These are phyloP conservation scores for Xylaria sp. DNA, from an alignment of 2,329 filamentous ascomycete species.

Conservation along the genomic window DNA sequence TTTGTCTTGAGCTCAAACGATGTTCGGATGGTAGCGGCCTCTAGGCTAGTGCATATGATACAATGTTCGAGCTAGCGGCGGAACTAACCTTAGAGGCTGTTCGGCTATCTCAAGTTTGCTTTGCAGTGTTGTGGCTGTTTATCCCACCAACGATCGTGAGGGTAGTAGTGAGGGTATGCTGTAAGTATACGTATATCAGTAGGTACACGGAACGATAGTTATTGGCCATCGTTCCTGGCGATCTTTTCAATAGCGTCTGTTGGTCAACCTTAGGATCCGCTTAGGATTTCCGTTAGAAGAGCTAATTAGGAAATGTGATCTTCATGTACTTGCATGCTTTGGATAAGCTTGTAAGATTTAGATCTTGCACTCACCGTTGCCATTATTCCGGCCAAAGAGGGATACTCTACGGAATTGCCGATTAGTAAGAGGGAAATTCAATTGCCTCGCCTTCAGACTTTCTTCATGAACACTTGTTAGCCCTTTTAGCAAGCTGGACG, in stretches of 20 bases:
- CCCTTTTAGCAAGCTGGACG: constrained; percentile 1
- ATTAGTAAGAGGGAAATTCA: not conserved
- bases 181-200: not conserved
- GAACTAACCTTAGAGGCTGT: not conserved
- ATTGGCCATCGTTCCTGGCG: not conserved
- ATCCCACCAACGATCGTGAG: not conserved
- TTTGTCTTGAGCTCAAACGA: constrained; percentile 3
- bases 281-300: not conserved
- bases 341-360: not conserved
- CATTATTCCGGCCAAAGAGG: not conserved
- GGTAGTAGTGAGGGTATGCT: not conserved
- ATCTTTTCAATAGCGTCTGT: constrained; percentile 8
- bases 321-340: not conserved
- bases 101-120: not conserved
- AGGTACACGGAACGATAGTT: not conserved
- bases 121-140: constrained; percentile 1
- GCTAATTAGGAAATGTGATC: not conserved
- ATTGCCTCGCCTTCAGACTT: not conserved
- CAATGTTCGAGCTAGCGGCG: not conserved
- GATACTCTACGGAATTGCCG: not conserved
- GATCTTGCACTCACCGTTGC: not conserved
- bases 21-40: not conserved
- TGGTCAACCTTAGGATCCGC: not conserved
- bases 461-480: not conserved
- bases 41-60: not conserved